phyloP scores from a whole-genome alignment of 2,329 filamentous ascomycete species.

The Ascocoryne sarcoides region DNA sequence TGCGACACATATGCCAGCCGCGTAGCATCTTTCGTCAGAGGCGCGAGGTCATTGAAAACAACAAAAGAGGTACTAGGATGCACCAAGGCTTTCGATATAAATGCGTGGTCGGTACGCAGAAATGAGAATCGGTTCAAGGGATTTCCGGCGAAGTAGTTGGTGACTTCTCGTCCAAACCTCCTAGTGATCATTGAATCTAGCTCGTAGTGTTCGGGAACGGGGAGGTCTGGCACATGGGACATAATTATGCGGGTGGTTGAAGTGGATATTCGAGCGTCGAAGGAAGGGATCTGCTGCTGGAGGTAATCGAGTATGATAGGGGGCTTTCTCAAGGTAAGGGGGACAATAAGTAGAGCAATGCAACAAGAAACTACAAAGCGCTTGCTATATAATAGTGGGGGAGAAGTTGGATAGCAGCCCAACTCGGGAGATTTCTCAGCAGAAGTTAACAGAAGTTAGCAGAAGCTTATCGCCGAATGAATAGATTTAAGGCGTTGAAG shows the following conservation, averaged over 20 bases:
- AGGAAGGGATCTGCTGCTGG: background rate
- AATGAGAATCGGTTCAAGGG: constrained; percentile 75
- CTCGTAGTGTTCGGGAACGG: constrained; percentile 24
- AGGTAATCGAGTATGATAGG: background rate
- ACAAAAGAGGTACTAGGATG: constrained; percentile 64
- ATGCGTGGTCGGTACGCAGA: constrained; percentile 60
- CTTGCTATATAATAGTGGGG: constrained; percentile 13
- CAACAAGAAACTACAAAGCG: constrained; percentile 2
- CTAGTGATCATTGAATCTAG: constrained; percentile 53
- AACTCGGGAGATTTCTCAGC: constrained; percentile 11
- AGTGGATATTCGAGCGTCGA: background rate
- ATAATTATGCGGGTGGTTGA: constrained; percentile 14
- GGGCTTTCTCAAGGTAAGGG: background rate
- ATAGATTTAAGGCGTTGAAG: background rate
- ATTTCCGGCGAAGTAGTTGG: constrained; percentile 77
- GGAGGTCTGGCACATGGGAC: constrained; percentile 26
- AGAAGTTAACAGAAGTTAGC: too few relatives aligned
- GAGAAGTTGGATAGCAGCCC: background rate
- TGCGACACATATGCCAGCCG: constrained; percentile 61
- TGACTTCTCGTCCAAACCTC: constrained; percentile 70
- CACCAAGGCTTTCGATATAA: constrained; percentile 57
- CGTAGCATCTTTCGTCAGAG: constrained; percentile 53
- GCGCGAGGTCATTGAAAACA: constrained; percentile 69
- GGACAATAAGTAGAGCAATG: too few relatives aligned
- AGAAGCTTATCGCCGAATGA: constrained; percentile 9